Conservation (phyloP, 179 eudicot genomes). For the Corrigiola litoralis region DNA sequence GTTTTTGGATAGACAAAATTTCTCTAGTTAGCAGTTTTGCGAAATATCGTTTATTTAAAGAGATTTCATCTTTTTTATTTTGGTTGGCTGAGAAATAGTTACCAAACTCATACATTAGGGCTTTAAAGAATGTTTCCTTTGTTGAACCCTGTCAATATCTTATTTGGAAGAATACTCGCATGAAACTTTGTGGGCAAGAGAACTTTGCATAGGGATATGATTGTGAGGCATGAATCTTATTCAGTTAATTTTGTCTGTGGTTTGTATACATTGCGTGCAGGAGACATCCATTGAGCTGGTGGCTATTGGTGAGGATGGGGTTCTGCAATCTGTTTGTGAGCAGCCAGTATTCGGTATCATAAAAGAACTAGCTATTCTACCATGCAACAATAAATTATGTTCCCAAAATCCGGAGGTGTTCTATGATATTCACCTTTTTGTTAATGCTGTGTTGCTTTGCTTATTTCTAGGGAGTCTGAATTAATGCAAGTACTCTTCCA, state of each 20-base stretch:
- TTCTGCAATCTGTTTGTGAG: constrained; percentile 84
- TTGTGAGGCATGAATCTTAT: no score
- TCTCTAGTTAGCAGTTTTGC: no score
- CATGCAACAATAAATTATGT: constrained; percentile 59
- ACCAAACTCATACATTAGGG: no score
- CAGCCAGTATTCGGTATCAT: constrained; percentile 92
- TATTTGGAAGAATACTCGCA: no score
- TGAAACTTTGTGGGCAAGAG: neutral
- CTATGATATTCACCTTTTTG: constrained; percentile 6
- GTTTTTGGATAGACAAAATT: no score
- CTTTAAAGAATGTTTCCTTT: no score
- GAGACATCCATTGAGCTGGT: constrained; percentile 94
- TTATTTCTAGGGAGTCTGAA: neutral
- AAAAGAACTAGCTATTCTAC: constrained; percentile 75
- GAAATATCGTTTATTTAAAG: no score
- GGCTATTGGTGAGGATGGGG: constrained; percentile 71
- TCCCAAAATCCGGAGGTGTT: constrained; percentile 54
- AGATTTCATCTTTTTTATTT: no score
- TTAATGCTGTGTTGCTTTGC: neutral
- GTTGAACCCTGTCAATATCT: no score
- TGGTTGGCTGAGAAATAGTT: no score
- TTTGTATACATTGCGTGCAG: constrained; percentile 37
- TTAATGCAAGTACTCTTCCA: neutral
- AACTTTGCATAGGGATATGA: neutral
- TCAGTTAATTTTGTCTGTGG: neutral